A percentile compares a stretch with the other conserved stretches of the same genome.
phyloP scores from a whole-genome alignment of 2,329 filamentous ascomycete genomes.

The Xylaria sp. region DNA sequence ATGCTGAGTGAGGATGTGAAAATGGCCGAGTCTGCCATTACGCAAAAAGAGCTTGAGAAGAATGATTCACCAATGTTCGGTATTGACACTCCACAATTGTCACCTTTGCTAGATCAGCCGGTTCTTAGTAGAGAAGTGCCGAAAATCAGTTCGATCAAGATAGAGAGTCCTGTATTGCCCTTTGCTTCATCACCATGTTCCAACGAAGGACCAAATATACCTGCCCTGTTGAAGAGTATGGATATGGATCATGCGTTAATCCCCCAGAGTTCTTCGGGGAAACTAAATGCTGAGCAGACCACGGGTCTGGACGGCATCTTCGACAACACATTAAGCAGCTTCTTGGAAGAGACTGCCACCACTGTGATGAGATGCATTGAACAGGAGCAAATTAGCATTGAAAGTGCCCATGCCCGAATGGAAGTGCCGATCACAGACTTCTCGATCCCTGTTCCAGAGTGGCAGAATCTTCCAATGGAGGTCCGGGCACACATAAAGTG shows the following conservation, averaged over 20 bases:
- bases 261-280: not conserved
- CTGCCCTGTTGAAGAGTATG: slow-evolving; percentile 13
- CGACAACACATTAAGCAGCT: slow-evolving; percentile 14
- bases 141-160: slow-evolving; percentile 21
- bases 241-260: slow-evolving; percentile 19
- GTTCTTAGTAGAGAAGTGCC: slow-evolving; percentile 1
- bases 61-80: slow-evolving; percentile 1
- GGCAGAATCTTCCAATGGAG: slow-evolving; percentile 19
- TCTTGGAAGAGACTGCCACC: slow-evolving; percentile 18
- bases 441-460: slow-evolving; percentile 24
- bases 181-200: slow-evolving; percentile 9
- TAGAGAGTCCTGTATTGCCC: slow-evolving; percentile 28
- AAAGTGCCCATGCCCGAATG: slow-evolving; percentile 27
- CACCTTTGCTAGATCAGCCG: slow-evolving; percentile 14
- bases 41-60: slow-evolving; percentile 12
- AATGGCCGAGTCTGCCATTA: slow-evolving; percentile 20
- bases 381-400: slow-evolving; percentile 27
- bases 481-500: slow-evolving; percentile 18
- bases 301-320: slow-evolving; percentile 1
- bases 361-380: slow-evolving; percentile 20
- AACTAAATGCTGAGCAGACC: not conserved
- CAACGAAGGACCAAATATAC: slow-evolving; percentile 9
- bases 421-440: slow-evolving; percentile 30
- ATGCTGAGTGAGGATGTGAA: slow-evolving; percentile 28
- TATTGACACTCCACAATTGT: slow-evolving; percentile 4